A percentile compares a stretch with the other conserved stretches of the same genome.
Conservation (phyloP, 2,329 filamentous ascomycete species). For the Cryoendolithus antarcticus region DNA sequence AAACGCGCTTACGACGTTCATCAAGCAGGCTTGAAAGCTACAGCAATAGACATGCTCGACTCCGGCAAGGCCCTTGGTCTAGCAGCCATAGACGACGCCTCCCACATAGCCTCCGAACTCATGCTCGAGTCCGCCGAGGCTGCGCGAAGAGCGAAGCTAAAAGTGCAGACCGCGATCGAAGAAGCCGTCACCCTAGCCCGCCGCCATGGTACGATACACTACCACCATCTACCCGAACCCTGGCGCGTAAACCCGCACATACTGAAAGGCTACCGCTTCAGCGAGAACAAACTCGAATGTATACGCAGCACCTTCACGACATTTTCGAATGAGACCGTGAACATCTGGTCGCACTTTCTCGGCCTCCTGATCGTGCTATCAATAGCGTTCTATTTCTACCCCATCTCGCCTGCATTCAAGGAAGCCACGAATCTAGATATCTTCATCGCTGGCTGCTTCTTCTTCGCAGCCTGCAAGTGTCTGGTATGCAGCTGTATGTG, state of each 20-base stretch:
- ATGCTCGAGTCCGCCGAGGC: conserved; percentile 71
- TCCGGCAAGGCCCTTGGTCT: conserved; percentile 67
- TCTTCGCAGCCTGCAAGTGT: conserved; percentile 90
- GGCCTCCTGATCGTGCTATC: conserved; percentile 79
- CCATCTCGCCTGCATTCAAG: conserved; percentile 72
- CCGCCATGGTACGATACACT: conserved; percentile 71
- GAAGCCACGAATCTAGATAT: conserved; percentile 79
- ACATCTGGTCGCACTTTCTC: conserved; percentile 93
- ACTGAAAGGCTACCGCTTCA: conserved; percentile 81
- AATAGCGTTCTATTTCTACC: conserved; percentile 93
- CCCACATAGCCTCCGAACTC: conserved; percentile 61
- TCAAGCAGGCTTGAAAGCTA: conserved; percentile 62
- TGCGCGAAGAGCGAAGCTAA: conserved; percentile 67
- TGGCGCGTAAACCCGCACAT: conserved; percentile 97
- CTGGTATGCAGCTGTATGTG: conserved; percentile 90
- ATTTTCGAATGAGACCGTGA: conserved; percentile 86
- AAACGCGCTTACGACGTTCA: conserved; percentile 65
- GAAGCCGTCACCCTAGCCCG: conserved; percentile 73
- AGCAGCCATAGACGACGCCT: conserved; percentile 66
- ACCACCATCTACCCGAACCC: conserved; percentile 79
- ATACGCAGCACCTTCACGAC: conserved; percentile 64
- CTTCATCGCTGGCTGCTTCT: conserved; percentile 85
- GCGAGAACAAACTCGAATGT: conserved; percentile 80
- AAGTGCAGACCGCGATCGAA: conserved; percentile 49
- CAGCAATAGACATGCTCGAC: conserved; percentile 60